These are phyloP conservation scores for Lactarius psammicola DNA, from an alignment of 768 basidiomycete species.

Conservation along the genomic window DNA sequence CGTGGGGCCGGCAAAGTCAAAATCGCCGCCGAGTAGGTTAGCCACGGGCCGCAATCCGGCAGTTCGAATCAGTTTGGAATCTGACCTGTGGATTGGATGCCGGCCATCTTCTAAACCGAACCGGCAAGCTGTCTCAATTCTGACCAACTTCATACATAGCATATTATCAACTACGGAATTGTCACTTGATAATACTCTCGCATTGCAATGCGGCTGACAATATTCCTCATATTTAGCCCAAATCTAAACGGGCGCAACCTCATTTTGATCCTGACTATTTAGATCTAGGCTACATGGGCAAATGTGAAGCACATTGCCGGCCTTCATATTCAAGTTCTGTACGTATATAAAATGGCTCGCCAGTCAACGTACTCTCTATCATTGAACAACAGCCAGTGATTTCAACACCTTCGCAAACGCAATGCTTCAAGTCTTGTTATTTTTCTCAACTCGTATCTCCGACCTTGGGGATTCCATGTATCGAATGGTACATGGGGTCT, in stretches of 20 bases:
- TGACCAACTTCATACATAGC: too few relatives aligned
- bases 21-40: not conserved
- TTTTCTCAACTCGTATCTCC: conserved; percentile 4
- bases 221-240: too few relatives aligned
- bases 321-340: not conserved
- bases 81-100: too few relatives aligned
- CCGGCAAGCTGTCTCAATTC: not conserved
- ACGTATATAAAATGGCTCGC: not conserved
- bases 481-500: not conserved
- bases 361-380: not conserved
- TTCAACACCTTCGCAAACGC: not conserved
- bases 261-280: not conserved
- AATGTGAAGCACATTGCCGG: not conserved
- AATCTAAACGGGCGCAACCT: too few relatives aligned
- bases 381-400: not conserved
- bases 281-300: not conserved
- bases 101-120: not conserved
- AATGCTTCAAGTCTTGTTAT: conserved; percentile 10
- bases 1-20: too few relatives aligned
- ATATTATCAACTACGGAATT: too few relatives aligned
- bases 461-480: conserved; percentile 5
- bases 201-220: not conserved
- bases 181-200: not conserved
- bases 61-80: too few relatives aligned
- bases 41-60: not conserved